Evolutionary conservation across 768 basidiomycete genomes (phyloP), one percentile per base, ranked within the genome.

Genomic region (Hygrophorus russula): DNA sequence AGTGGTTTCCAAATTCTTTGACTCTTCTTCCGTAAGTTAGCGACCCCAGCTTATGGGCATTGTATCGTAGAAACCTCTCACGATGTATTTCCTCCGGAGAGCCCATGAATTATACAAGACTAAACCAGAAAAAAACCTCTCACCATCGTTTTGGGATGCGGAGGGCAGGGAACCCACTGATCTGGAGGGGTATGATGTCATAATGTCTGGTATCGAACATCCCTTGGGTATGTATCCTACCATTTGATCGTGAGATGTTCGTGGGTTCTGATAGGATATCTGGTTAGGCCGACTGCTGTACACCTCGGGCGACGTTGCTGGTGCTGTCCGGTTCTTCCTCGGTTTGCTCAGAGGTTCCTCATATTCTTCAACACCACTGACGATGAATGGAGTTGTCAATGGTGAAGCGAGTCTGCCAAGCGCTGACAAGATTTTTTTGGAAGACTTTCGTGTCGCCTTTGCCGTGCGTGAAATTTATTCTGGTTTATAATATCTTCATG

Each of bases 371-470:
- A 36, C 44, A 24, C 49, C 49, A 14, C 49, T 49, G 5, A 48
- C 44, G 1, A 40, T 54, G 13, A 59, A 52, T 46, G 58, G 53
- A 28, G 19, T 31, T 32, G 19, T 49, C 36, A 41, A 46, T 41
- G 49, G 30, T 3, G 55, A 54, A 15, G 51, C 32, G 36, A 65
- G 68, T 39, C 53, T 48, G 29, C 51, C 54, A 3, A 59, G 60
- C 35, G 69, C 74, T 36, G 84, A 82, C 45, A 82, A 79, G 46
- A 67, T 88, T 5, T 82, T 76, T 46, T 56, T 97, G 29, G 88
- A 94, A 46, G 94, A 99, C 62, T 88, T 98, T 54, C 73, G 76
- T 17, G 76, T 91, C 11, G 89, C 96, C 4, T 84, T 85, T 53
- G 73, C 78, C 56, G 92, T 93, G 56, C 51, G 14, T 38, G 28